phyloP scores from a whole-genome alignment of 306 rosid species.

The Quercus rubra region DNA sequence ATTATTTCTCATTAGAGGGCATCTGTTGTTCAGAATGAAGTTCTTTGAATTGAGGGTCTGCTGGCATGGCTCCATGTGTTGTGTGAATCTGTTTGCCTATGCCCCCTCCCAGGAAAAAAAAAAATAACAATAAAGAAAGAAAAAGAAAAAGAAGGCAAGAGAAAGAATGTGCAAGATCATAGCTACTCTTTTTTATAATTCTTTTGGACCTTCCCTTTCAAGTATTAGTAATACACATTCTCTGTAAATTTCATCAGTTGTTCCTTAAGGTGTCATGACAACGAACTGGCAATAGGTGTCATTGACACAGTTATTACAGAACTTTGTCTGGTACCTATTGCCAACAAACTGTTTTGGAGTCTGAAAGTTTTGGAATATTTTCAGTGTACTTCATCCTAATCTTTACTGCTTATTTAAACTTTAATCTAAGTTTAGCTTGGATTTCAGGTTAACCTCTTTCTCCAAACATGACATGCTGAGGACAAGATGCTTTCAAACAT shows the following conservation, averaged over 20 bases:
- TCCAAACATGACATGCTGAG: slow-evolving; percentile 59
- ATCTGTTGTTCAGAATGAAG: background rate
- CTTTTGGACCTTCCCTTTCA: background rate
- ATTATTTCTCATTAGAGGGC: background rate
- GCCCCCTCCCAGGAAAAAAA: no score
- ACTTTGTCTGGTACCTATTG: background rate
- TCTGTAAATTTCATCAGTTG: background rate
- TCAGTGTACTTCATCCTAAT: background rate
- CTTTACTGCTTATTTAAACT: background rate
- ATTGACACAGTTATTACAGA: background rate
- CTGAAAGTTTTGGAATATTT: background rate
- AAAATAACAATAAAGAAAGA: no score
- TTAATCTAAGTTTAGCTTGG: background rate
- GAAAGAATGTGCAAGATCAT: no score
- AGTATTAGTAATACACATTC: background rate
- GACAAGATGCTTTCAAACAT: slow-evolving; percentile 43
- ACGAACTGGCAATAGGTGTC: background rate
- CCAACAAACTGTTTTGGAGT: background rate
- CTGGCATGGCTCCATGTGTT: no score
- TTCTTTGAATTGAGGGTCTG: background rate
- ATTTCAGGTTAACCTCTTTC: slow-evolving; percentile 30
- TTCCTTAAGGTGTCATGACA: background rate
- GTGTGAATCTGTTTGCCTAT: no score
- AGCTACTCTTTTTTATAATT: background rate
- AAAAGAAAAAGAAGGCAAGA: background rate